Base-by-base conservation (phyloP, 306 rosid genomes). In the Coriaria nepalensis region DNA sequence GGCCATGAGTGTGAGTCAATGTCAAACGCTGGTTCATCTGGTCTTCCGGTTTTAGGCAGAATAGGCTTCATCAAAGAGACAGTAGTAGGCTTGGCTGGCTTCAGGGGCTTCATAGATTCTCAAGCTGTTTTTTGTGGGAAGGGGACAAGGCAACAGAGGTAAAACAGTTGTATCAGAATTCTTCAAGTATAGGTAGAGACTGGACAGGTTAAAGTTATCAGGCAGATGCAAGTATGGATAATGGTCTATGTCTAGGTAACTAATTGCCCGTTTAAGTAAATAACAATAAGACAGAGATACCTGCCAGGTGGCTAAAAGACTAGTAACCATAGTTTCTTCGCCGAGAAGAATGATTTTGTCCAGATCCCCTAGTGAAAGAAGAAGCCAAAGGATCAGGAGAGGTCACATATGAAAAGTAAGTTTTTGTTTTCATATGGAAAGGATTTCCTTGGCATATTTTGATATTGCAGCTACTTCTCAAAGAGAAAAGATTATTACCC, bases 11-110 rank as follows among this genome's bases (percentile, higher is more conserved):
- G 29, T 20, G 29, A 20, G 3, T 20, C 29, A 20, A 81, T 70
- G 93, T 78, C 86, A 78, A 73, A 77, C 70, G 79, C 95, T 77
- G 97, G 95, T 81, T 90, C 95, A 76, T 82, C 95, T 64, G 87
- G 82, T 81, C 98, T 78, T 79, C 98, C 49, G 73, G 87, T 92
- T 82, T 57, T 20, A 77, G 98, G 78, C 93, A 74, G 86, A 70
- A 3, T 20, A 74, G 66, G 50, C 66, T 43, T 53, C 68, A 39
- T 53, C 60, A 61, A 61, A 52, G 50, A 57, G 62, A 45, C 77
- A 66, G 68, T 72, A 55, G 83, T 20, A 20, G 29, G 29, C 29
- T 20, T 20, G 29, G 92, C 82, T 69, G 87, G 94, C 92, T 76
- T 82, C 93, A 47, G 96, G 98, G 96, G 98, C 98, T 82, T 92